Evolutionary conservation across 257 asterid species (phyloP).

Genomic region (Solanum arcanum): DNA sequence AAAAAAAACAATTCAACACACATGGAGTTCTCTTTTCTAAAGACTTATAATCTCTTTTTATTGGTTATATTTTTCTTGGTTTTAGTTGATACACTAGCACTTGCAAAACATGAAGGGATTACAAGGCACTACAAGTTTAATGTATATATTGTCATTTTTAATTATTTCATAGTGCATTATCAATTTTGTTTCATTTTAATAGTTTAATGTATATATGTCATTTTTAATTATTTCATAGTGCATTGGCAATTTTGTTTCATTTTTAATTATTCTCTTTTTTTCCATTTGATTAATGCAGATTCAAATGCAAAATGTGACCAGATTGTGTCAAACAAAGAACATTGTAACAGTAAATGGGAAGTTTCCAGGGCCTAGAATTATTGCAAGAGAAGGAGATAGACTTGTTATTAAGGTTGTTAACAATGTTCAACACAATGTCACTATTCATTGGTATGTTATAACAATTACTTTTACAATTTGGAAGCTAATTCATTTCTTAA

Average conservation of each 20-base stretch:
- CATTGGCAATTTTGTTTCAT: not conserved
- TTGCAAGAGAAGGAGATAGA: slow-evolving; percentile 60
- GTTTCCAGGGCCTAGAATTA: slow-evolving; percentile 54
- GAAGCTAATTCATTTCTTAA: not conserved
- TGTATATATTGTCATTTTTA: slow-evolving; percentile 3
- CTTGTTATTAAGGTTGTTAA: slow-evolving; percentile 43
- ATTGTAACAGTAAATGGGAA: slow-evolving; percentile 57
- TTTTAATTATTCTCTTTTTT: not conserved
- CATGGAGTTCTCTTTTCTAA: slow-evolving; percentile 17
- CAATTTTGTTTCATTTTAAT: not conserved
- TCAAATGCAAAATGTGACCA: slow-evolving; percentile 39
- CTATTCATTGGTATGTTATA: slow-evolving; percentile 40
- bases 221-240: not conserved
- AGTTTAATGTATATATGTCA: slow-evolving; percentile 24
- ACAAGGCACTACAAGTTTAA: slow-evolving; percentile 50
- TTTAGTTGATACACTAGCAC: slow-evolving; percentile 9
- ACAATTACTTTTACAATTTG: not conserved
- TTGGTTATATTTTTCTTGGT: slow-evolving; percentile 7
- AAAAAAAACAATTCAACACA: not conserved
- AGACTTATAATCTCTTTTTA: not conserved
- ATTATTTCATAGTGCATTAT: not conserved
- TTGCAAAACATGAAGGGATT: slow-evolving; percentile 21
- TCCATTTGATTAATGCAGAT: slow-evolving; percentile 14
- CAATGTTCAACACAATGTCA: slow-evolving; percentile 41
- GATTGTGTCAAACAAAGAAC: slow-evolving; percentile 47